phyloP scores from a whole-genome alignment of 2,329 filamentous ascomycete species.

The Talaromyces atroroseus region DNA sequence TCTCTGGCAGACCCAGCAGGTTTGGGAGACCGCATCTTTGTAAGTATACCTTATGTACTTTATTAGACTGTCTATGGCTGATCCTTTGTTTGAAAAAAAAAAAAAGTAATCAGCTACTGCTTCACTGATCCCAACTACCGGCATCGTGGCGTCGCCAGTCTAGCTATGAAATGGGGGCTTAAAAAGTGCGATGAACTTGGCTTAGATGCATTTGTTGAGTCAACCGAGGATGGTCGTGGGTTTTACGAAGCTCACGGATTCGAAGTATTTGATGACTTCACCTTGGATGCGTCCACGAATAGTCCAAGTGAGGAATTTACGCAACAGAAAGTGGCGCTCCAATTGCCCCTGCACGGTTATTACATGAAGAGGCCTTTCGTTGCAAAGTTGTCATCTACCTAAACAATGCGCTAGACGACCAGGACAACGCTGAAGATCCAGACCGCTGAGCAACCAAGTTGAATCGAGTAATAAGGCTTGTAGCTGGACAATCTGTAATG shows the following conservation, averaged over 20 bases:
- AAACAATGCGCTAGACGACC: neutral
- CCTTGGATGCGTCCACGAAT: neutral
- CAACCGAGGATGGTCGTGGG: neutral
- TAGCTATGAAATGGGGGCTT: neutral
- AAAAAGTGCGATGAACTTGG: neutral
- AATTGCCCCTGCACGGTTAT: neutral
- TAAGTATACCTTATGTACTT: neutral
- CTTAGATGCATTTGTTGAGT: neutral
- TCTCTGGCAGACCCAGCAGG: neutral
- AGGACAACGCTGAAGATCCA: no score
- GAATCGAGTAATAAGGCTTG: no score
- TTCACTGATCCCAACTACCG: neutral
- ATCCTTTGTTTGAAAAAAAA: neutral
- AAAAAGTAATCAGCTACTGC: slow-evolving; percentile 1
- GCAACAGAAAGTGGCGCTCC: neutral
- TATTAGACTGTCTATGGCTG: neutral
- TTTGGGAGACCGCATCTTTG: neutral
- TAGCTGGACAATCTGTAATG: no score
- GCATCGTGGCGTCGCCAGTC: neutral
- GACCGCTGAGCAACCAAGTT: no score
- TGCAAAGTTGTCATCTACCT: neutral
- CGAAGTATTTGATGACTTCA: neutral
- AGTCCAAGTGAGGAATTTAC: neutral
- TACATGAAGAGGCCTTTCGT: neutral
- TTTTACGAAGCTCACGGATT: slow-evolving; percentile 4